These are phyloP conservation scores for Tylopilus rubrobrunneus DNA, from an alignment of 768 basidiomycete genomes.

Conservation along the genomic window DNA sequence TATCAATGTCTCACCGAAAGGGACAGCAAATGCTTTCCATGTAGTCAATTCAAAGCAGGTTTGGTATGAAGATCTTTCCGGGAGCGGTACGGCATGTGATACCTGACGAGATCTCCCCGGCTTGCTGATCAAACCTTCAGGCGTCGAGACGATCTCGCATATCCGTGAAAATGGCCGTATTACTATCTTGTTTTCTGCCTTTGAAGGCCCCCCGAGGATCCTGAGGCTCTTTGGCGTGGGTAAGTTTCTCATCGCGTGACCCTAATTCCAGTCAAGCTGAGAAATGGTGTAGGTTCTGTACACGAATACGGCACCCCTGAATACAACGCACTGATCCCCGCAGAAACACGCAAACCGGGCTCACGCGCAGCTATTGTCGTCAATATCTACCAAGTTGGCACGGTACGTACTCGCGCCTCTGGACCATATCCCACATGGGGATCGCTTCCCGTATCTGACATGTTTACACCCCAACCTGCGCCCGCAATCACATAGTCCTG, in stretches of 20 bases:
- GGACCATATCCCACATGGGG: background rate
- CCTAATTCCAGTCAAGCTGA: background rate
- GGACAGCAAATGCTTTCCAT: conserved; percentile 59
- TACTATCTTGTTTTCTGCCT: conserved; percentile 57
- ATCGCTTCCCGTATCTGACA: background rate
- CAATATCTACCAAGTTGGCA: conserved; percentile 52
- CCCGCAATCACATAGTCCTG: conserved; percentile 47
- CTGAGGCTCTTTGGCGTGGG: conserved; percentile 54
- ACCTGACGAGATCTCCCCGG: too few relatives aligned
- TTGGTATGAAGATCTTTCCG: conserved; percentile 72
- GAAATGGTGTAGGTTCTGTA: conserved; percentile 41
- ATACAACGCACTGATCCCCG: conserved; percentile 50
- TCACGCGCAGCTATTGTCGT: conserved; percentile 58
- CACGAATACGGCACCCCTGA: conserved; percentile 62
- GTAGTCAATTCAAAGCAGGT: conserved; percentile 49
- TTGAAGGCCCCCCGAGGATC: conserved; percentile 58
- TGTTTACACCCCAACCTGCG: background rate
- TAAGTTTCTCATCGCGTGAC: conserved; percentile 7
- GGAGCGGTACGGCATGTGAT: conserved; percentile 17
- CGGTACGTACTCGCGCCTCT: conserved; percentile 30
- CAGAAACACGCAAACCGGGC: conserved; percentile 46
- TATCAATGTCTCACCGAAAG: conserved; percentile 68
- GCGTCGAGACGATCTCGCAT: conserved; percentile 56
- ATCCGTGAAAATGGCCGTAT: conserved; percentile 61
- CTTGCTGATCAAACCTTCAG: conserved; percentile 23